These are phyloP conservation scores for Erythrophleum fordii DNA, from an alignment of 306 rosid genomes.

Conservation along the genomic window DNA sequence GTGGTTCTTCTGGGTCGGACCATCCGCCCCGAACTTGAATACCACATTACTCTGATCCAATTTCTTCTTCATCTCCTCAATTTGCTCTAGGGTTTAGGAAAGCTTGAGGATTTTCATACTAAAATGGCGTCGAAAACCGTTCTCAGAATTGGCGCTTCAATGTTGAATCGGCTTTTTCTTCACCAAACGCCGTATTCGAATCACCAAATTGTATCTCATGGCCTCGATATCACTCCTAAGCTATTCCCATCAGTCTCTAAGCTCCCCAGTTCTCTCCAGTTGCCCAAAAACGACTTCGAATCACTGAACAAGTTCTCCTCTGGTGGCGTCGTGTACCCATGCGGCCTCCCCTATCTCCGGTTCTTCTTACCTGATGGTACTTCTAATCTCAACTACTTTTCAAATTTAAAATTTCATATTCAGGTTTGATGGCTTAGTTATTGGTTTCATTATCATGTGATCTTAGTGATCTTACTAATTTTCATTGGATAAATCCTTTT, in stretches of 20 bases:
- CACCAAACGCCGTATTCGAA: slow-evolving; percentile 37
- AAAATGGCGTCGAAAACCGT: slow-evolving; percentile 81
- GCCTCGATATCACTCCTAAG: slow-evolving; percentile 54
- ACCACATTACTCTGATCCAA: not conserved
- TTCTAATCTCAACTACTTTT: slow-evolving; percentile 6
- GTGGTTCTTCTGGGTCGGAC: slow-evolving; percentile 20
- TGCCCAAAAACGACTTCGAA: slow-evolving; percentile 68
- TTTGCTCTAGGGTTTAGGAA: slow-evolving; percentile 45
- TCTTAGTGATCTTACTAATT: not conserved
- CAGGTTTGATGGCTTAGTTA: not conserved
- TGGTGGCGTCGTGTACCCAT: slow-evolving; percentile 60
- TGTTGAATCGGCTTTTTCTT: slow-evolving; percentile 56
- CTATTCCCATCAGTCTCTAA: slow-evolving; percentile 66
- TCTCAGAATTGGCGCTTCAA: slow-evolving; percentile 63
- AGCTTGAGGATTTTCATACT: slow-evolving; percentile 11
- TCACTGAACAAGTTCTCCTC: slow-evolving; percentile 42
- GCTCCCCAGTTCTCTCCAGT: slow-evolving; percentile 44
- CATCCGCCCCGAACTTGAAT: not conserved
- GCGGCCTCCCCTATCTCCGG: slow-evolving; percentile 76
- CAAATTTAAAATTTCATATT: not conserved
- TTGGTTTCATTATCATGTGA: not conserved
- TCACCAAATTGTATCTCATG: slow-evolving; percentile 39
- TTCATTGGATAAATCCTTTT: not conserved
- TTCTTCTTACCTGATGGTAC: slow-evolving; percentile 89
- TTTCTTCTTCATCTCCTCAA: not conserved